Base-by-base conservation (phyloP, 148 eudicot genomes). In the Suaeda aralocaspica region DNA sequence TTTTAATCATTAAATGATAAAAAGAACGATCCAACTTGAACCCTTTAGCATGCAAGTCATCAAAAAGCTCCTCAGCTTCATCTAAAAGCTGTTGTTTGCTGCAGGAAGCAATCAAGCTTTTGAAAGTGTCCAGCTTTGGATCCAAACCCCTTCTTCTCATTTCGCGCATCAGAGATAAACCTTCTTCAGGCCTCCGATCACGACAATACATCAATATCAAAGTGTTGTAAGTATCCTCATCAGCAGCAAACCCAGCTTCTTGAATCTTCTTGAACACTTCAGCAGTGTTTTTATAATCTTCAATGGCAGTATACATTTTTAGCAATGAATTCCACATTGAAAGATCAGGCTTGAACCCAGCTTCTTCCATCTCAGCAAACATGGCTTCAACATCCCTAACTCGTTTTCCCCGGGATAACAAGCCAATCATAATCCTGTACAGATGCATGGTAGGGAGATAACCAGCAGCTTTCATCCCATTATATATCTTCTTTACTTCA, bases 381-480 rank as follows among this genome's bases (percentile, higher is more conserved):
- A 91, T 83, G 70, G 86, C 87, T 64, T 89, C 99, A 59, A 85
- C 93, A 82, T 95, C 99, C 70, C 89, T 81, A 30, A 95, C 91
- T 64, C 82, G 88, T 80, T 85, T 91, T 62, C 84, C 96, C 77
- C 83, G 88, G 57, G 90, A 76, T 41, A 95, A 70, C 75, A 95
- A 76, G 45, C 88, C 86, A 74, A 95, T 84, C 85, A 95, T 89
- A 69, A 89, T 84, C 86, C 89, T 86, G 72, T 87, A 95, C 18
- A 95, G 86, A 83, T 91, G 97, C 97, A 91, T 87, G 64, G 91
- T 89, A 52, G 99, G 99, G 62, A 89, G 86, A 70, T 91, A 95
- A 49, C 99, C 99, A 3, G 97, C 91, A 76, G 97, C 96, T 79
- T 82, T 95, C 99, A 95, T 91, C 68, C 97, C 99, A 67, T 81